Conservation (phyloP, 352 stramenopile species). For the Pythium scleroteichum region DNA sequence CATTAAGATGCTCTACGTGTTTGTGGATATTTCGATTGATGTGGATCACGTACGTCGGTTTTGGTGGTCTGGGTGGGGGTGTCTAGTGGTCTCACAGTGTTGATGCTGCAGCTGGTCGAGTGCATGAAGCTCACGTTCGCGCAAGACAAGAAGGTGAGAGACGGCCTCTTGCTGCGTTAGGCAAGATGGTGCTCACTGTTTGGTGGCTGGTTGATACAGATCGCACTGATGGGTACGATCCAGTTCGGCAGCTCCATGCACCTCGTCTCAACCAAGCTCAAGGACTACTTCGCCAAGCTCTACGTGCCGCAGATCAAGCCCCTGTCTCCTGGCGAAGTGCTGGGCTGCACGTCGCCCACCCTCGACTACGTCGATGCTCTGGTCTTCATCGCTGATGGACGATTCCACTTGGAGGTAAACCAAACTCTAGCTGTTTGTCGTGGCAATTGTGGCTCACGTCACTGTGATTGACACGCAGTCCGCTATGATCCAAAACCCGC, state of each 20-base stretch:
- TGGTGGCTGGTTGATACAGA: slow-evolving; percentile 31
- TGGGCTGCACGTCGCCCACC: slow-evolving; percentile 97
- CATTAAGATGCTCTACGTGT: slow-evolving; percentile 98
- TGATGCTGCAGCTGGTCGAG: slow-evolving; percentile 80
- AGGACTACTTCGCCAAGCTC: slow-evolving; percentile 81
- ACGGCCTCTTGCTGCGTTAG: neutral
- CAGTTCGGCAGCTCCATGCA: slow-evolving; percentile 94
- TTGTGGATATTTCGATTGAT: slow-evolving; percentile 99
- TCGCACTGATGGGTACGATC: slow-evolving; percentile 95
- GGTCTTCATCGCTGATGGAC: slow-evolving; percentile 98
- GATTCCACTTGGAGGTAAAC: slow-evolving; percentile 98
- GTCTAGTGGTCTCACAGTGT: neutral
- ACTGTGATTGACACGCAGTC: slow-evolving; percentile 46
- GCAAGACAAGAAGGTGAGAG: slow-evolving; percentile 62
- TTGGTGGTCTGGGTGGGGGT: neutral
- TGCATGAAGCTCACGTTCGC: slow-evolving; percentile 93
- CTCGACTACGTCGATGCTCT: slow-evolving; percentile 92
- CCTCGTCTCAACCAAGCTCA: slow-evolving; percentile 68
- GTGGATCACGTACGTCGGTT: slow-evolving; percentile 85
- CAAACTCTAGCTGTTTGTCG: too few species aligned
- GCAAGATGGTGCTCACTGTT: neutral
- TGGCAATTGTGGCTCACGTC: neutral
- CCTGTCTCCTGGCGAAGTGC: slow-evolving; percentile 96
- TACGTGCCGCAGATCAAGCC: slow-evolving; percentile 96
- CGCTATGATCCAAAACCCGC: slow-evolving; percentile 99